Evolutionary conservation across 257 asterid genomes (phyloP), one percentile per base, ranked within the genome.

Genomic region (Przewalskia tangutica): DNA sequence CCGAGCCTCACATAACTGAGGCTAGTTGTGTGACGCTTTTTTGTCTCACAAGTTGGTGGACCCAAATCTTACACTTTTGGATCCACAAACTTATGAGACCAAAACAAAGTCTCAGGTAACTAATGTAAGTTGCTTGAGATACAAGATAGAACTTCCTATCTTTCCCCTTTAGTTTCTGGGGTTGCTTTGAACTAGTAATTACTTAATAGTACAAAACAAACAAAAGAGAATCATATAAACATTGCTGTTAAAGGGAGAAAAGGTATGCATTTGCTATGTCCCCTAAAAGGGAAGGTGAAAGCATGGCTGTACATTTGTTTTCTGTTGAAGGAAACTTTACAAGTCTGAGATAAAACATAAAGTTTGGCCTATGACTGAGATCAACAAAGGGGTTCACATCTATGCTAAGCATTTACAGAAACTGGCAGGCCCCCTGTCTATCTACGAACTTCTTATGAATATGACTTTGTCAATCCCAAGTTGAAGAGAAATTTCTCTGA

Each of bases 401-500:
- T 71, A 50, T 59, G 73, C 87, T 51, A 53, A 65, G 76, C 58
- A 80, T 65, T 67, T 83, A 20, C 79, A 48, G 82, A 38, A 81
- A 86, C 82, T 20, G 27, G 63, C 50, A 38, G 16, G 50, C 4
- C 55, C 34, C 7, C 17, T 42, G 4, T 40, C 58, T 44, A 71
- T 71, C 78, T 46, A 70, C 44, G 58, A 70, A 70, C 55, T 68
- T 23, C 79, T 81, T 62, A 88, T 20, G 90, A 86, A 44, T 65
- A 88, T 40, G 89, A 86, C 80, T 76, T 86, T 18, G 85, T 85
- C 34, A 88, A 82, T 46, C 91, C 89, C 85, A 88, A 83, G 82
- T 79, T 85, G 86, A 67, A 85, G 48, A 88, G 89, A 34, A 88
- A 66, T 84, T 85, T 85, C 77, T 88, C 89, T 32, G 91, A 88